phyloP scores from a whole-genome alignment of 2,329 filamentous ascomycete genomes.

The Alternaria atra region DNA sequence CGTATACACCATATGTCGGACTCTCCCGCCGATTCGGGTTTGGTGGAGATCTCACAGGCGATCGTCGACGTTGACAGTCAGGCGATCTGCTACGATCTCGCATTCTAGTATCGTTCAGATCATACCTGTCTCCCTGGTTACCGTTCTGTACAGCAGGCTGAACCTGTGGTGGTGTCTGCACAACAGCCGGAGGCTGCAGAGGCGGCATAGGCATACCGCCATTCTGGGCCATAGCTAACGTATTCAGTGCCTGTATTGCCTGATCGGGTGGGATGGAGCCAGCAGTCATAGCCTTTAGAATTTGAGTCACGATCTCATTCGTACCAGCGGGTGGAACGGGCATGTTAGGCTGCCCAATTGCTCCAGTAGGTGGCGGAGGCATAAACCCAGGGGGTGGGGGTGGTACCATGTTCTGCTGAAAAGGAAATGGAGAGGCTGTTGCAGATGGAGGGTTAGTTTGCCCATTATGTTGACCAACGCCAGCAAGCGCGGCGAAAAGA shows the following conservation, averaged over 20 bases:
- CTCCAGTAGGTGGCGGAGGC: constrained; percentile 37
- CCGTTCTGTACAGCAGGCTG: constrained; percentile 32
- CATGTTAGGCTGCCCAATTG: constrained; percentile 34
- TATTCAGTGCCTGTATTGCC: constrained; percentile 45
- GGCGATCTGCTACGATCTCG: constrained; percentile 60
- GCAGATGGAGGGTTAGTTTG: constrained; percentile 40
- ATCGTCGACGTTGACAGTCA: constrained; percentile 73
- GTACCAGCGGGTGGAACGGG: constrained; percentile 35
- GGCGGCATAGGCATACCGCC: constrained; percentile 38
- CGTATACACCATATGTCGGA: constrained; percentile 77
- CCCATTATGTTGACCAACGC: constrained; percentile 39
- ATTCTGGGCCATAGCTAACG: constrained; percentile 38
- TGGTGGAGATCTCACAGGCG: constrained; percentile 63
- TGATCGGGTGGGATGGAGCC: constrained; percentile 48
- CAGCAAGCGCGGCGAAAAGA: constrained; percentile 47
- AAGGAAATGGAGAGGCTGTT: constrained; percentile 38
- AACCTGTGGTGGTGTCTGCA: constrained; percentile 24
- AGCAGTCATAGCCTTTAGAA: constrained; percentile 45
- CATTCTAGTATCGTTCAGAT: constrained; percentile 45
- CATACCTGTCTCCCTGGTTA: constrained; percentile 37
- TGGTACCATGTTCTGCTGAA: constrained; percentile 40
- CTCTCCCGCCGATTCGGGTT: constrained; percentile 70
- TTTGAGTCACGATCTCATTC: constrained; percentile 42
- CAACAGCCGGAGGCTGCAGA: constrained; percentile 29
- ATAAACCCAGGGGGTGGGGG: constrained; percentile 46